These are phyloP conservation scores for Boletus huronensis DNA, from an alignment of 768 basidiomycete genomes.

Conservation along the genomic window DNA sequence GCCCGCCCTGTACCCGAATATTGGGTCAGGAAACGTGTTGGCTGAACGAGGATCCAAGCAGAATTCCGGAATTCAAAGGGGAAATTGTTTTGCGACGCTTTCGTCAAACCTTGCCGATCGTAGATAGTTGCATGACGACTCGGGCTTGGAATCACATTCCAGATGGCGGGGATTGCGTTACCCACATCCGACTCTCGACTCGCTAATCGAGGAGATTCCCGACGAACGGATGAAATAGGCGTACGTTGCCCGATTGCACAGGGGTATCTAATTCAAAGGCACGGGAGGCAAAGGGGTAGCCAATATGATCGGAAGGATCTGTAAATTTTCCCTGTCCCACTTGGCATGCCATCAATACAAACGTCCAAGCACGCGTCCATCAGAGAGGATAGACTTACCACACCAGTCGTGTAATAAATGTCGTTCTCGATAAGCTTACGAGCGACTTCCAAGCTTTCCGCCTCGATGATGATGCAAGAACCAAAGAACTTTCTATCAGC, in stretches of 20 bases:
- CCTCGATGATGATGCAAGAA: constrained; percentile 52
- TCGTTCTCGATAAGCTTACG: constrained; percentile 25
- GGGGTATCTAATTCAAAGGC: constrained; percentile 3
- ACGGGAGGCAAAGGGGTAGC: constrained; percentile 23
- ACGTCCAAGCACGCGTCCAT: background rate
- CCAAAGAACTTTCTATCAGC: constrained; percentile 57
- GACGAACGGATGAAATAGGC: background rate
- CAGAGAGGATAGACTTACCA: constrained; percentile 15
- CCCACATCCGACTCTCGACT: background rate
- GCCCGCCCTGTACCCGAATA: background rate
- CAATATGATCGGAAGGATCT: constrained; percentile 44
- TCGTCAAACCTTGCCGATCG: background rate
- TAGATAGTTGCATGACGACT: constrained; percentile 1
- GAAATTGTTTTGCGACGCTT: background rate
- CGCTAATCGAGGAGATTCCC: background rate
- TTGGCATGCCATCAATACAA: constrained; percentile 16
- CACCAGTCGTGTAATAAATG: constrained; percentile 19
- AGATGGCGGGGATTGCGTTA: background rate
- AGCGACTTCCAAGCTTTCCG: constrained; percentile 46
- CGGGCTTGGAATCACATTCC: background rate
- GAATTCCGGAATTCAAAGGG: background rate
- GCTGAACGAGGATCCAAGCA: background rate
- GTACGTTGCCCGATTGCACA: background rate
- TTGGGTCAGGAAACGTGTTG: constrained; percentile 5
- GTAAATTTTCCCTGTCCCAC: constrained; percentile 58